Percentiles rank a stretch among this genome's conserved stretches.
These are phyloP conservation scores for Blepharisma stoltei DNA, from an alignment of 73 alveolate species.

Conservation along the genomic window DNA sequence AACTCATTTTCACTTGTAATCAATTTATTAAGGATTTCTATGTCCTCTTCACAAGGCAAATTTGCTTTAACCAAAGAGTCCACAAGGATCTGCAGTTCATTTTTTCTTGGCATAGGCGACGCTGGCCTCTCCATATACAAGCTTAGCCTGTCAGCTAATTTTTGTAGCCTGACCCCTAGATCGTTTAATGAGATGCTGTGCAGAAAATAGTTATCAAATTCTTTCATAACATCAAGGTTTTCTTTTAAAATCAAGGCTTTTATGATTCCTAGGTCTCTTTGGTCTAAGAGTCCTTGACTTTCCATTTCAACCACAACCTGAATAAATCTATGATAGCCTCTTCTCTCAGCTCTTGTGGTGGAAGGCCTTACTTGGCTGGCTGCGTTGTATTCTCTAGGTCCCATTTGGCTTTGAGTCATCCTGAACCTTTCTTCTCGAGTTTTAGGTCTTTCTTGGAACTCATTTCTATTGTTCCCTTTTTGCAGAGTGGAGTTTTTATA, in stretches of 20 bases:
- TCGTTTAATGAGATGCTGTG: constrained; percentile 32
- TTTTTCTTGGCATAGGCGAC: constrained; percentile 58
- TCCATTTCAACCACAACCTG: constrained; percentile 41
- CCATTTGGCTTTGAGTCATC: not conserved
- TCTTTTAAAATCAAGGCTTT: constrained; percentile 46
- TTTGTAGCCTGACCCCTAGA: constrained; percentile 38
- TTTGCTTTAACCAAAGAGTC: constrained; percentile 39
- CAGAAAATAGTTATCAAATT: constrained; percentile 35
- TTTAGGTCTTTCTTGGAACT: not conserved
- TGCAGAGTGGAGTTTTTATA: not conserved
- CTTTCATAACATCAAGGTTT: constrained; percentile 45
- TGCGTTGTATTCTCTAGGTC: no score
- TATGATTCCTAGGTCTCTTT: constrained; percentile 31
- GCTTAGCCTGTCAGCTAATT: constrained; percentile 40
- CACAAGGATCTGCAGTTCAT: constrained; percentile 30
- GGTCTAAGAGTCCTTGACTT: constrained; percentile 39
- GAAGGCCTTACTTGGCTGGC: not conserved
- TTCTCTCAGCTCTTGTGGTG: constrained; percentile 23
- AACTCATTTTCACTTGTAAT: constrained; percentile 51
- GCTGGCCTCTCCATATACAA: constrained; percentile 50
- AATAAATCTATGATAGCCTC: constrained; percentile 28
- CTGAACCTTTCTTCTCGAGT: not conserved
- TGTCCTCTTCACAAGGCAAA: constrained; percentile 41
- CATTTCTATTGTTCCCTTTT: not conserved
- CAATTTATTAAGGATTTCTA: constrained; percentile 43